Conservation (phyloP, 306 rosid species). For the Dryas drummondii region DNA sequence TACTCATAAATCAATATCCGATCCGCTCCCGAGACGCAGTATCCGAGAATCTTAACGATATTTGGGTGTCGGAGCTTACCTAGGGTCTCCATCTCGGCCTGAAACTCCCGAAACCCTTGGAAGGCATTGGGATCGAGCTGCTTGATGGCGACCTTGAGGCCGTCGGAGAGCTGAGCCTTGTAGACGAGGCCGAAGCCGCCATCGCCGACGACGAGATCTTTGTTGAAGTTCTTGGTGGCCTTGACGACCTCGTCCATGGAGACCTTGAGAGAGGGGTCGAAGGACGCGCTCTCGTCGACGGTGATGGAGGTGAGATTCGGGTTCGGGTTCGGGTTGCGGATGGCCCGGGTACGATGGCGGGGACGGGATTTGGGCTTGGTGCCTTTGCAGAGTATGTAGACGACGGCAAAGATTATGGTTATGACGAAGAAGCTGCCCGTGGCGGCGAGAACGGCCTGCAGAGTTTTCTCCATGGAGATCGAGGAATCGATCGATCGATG, state of each 20-base stretch:
- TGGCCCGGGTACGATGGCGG: background rate
- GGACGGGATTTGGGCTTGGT: background rate
- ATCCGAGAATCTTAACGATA: slow-evolving; percentile 73
- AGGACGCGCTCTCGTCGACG: slow-evolving; percentile 60
- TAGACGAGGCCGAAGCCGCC: slow-evolving; percentile 93
- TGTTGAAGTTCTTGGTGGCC: slow-evolving; percentile 74
- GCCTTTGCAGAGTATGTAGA: slow-evolving; percentile 39
- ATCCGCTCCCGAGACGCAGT: slow-evolving; percentile 67
- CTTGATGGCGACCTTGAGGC: slow-evolving; percentile 73
- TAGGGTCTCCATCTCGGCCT: slow-evolving; percentile 91
- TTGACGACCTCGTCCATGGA: slow-evolving; percentile 59
- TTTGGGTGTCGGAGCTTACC: slow-evolving; percentile 65
- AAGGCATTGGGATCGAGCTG: slow-evolving; percentile 81
- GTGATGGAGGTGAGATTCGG: slow-evolving; percentile 20
- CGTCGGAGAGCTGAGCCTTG: slow-evolving; percentile 69
- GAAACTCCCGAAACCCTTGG: slow-evolving; percentile 92
- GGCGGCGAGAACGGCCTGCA: slow-evolving; percentile 44
- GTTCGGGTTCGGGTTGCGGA: background rate
- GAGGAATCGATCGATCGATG: background rate
- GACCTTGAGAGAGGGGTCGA: slow-evolving; percentile 59
- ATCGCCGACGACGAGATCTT: slow-evolving; percentile 73
- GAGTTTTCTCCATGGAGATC: background rate
- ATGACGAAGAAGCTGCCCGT: slow-evolving; percentile 50
- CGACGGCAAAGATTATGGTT: slow-evolving; percentile 34
- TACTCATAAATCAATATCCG: slow-evolving; percentile 78